Evolutionary conservation across 495 filamentous ascomycete species (phyloP).

Genomic region (Cudoniella acicularis): DNA sequence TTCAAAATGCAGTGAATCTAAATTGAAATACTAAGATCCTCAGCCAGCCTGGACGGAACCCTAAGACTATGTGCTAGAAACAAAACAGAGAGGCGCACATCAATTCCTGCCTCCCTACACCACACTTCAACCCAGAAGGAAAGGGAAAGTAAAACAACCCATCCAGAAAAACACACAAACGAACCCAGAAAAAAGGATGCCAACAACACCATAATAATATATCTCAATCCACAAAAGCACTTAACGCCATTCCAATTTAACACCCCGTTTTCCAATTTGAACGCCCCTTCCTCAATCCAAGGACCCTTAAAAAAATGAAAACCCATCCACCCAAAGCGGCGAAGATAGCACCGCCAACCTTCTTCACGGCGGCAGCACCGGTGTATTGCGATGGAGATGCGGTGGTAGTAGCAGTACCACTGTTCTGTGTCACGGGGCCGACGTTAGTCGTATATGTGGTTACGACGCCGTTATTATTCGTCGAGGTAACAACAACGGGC

Average conservation of each 20-base stretch:
- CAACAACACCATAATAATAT: neutral
- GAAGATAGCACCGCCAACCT: neutral
- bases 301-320: neutral
- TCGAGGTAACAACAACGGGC: too few species aligned
- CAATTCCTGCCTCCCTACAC: neutral
- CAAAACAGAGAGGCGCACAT: too few species aligned
- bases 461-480: too few species aligned
- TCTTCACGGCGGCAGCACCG: neutral
- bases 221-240: too few species aligned
- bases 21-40: neutral
- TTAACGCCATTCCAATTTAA: too few species aligned
- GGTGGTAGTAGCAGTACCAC: neutral
- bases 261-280: too few species aligned
- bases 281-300: neutral
- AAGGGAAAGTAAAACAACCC: too few species aligned
- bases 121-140: too few species aligned
- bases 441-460: too few species aligned
- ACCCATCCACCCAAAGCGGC: neutral
- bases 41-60: neutral
- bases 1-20: neutral
- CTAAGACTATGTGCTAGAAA: neutral
- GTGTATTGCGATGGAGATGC: neutral
- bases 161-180: neutral
- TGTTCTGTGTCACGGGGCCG: neutral
- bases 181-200: neutral